Evolutionary conservation across 768 basidiomycete species (phyloP).

Genomic region (Phaffia tasmanica): DNA sequence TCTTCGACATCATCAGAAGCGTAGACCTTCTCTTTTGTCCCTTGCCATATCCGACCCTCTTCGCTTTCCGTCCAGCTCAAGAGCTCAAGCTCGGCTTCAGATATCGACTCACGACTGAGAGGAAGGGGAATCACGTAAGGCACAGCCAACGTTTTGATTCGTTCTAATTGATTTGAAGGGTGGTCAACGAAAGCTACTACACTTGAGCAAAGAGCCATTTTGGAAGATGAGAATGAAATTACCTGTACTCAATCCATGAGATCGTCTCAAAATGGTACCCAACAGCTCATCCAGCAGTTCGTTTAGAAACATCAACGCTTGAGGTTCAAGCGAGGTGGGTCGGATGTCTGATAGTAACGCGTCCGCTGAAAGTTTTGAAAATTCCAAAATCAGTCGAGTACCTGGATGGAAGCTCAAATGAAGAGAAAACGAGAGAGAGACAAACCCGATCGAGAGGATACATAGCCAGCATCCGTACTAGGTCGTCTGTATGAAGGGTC

Average conservation of each 20-base stretch:
- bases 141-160: slow-evolving; percentile 10
- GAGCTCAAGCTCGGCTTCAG: slow-evolving; percentile 26
- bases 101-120: slow-evolving; percentile 15
- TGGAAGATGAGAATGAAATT: background rate
- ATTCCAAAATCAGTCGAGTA: background rate
- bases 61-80: slow-evolving; percentile 10
- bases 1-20: background rate
- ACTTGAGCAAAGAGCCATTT: background rate
- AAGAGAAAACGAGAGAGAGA: no score
- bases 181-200: background rate
- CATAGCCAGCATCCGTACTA: no score
- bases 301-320: slow-evolving; percentile 15
- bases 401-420: no score
- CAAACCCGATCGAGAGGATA: no score
- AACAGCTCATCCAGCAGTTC: slow-evolving; percentile 25
- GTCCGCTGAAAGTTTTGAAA: slow-evolving; percentile 3
- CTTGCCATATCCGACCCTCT: slow-evolving; percentile 7
- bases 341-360: slow-evolving; percentile 23
- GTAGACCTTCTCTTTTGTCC: background rate
- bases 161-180: slow-evolving; percentile 3
- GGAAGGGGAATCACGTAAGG: slow-evolving; percentile 9
- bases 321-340: slow-evolving; percentile 11
- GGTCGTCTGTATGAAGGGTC: no score
- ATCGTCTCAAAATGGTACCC: background rate
- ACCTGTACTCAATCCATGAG: slow-evolving; percentile 11